Conservation (phyloP, 2,329 filamentous ascomycete species). For the Cercospora canescens region DNA sequence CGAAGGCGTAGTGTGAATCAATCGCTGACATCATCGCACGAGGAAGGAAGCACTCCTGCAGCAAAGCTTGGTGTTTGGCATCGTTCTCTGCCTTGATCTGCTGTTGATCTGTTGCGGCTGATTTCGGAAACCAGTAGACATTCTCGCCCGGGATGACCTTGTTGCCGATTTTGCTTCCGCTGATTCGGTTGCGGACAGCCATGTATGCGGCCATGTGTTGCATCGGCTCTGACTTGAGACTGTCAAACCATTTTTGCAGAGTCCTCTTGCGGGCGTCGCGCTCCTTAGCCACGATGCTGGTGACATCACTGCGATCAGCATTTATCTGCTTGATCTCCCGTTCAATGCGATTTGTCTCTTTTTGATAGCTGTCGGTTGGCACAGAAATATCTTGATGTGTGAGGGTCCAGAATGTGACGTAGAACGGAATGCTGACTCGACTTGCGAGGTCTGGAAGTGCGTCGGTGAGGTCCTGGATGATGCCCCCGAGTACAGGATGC, state of each 20-base stretch:
- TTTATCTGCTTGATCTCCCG: conserved; percentile 67
- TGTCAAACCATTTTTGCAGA: conserved; percentile 67
- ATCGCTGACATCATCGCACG: conserved; percentile 78
- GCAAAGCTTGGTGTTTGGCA: conserved; percentile 69
- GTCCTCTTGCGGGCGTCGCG: conserved; percentile 71
- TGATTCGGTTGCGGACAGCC: conserved; percentile 68
- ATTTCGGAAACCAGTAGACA: conserved; percentile 66
- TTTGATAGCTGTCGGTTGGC: conserved; percentile 74
- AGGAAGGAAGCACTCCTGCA: conserved; percentile 92
- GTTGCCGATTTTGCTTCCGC: conserved; percentile 68
- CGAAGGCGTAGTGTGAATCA: conserved; percentile 86
- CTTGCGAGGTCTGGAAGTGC: conserved; percentile 64
- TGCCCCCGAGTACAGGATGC: conserved; percentile 70
- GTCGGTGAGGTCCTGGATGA: conserved; percentile 68
- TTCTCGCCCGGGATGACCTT: conserved; percentile 19
- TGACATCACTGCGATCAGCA: conserved; percentile 72
- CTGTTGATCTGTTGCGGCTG: conserved; percentile 9
- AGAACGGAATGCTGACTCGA: conserved; percentile 77
- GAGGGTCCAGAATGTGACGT: conserved; percentile 88
- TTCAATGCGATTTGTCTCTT: conserved; percentile 69
- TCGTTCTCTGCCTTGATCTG: conserved; percentile 47
- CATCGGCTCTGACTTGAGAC: conserved; percentile 71
- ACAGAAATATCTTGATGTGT: conserved; percentile 79
- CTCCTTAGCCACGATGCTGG: conserved; percentile 62
- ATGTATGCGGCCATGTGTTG: conserved; percentile 67